These are phyloP conservation scores for Cordyceps tenuipes DNA, from an alignment of 2,329 filamentous ascomycete genomes.

Conservation along the genomic window DNA sequence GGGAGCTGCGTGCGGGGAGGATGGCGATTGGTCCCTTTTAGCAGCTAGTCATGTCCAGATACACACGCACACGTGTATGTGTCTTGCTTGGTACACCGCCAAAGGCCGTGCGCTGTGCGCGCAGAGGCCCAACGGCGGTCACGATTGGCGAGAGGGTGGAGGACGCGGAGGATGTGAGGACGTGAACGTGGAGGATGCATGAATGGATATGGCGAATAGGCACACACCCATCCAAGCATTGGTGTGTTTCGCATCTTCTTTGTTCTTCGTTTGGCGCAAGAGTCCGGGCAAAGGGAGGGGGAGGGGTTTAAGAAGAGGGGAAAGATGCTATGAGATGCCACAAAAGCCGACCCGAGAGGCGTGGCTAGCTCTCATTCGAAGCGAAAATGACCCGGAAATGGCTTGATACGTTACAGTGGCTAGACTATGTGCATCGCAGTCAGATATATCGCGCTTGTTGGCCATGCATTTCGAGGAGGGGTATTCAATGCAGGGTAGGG, in stretches of 20 bases:
- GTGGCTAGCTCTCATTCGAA: neutral
- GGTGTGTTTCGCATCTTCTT: neutral
- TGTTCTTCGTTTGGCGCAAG: neutral
- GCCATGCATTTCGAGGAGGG: neutral
- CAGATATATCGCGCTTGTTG: neutral
- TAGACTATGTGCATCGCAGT: no score
- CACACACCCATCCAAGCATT: neutral
- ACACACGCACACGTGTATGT: no score
- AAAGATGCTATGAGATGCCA: neutral
- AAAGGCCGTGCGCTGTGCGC: slow-evolving; percentile 5
- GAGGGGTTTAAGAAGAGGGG: neutral
- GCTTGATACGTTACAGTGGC: neutral
- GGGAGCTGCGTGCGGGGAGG: neutral
- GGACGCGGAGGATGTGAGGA: neutral
- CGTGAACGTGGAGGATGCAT: neutral
- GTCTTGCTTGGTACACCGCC: neutral
- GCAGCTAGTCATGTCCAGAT: neutral
- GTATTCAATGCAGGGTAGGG: neutral
- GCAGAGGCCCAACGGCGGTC: slow-evolving; percentile 3
- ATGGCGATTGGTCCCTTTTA: neutral
- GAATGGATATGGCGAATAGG: neutral
- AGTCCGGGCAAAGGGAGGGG: neutral
- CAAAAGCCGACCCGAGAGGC: neutral
- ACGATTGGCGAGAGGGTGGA: neutral
- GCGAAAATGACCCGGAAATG: neutral